Evolutionary conservation across 164 flowering plant genomes (phyloP), one percentile per base, ranked within the genome.

Genomic region (Platanus orientalis): DNA sequence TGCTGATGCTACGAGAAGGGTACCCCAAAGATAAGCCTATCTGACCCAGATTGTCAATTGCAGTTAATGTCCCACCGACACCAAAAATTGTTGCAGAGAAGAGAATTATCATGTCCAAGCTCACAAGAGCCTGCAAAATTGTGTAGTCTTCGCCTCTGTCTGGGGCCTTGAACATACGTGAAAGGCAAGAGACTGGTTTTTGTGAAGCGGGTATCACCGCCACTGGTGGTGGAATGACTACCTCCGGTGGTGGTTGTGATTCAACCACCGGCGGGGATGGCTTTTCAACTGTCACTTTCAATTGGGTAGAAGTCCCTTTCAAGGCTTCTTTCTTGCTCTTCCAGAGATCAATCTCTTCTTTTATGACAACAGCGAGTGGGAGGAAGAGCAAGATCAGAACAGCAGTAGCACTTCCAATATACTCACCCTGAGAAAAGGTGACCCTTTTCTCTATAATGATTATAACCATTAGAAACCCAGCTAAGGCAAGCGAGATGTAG

Each of bases 41-140:
- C 63, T 86, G 92, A 21, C 87, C 89, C 55, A 86, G 19, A 51
- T 84, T 86, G 75, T 87, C 92, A 5, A 87, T 80, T 0, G 80
- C 82, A 1, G 89, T 81, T 12, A 87, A 62, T 0, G 79, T 80
- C 28, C 86, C 79, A 0, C 92, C 92, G 13, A 79, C 65, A 0
- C 89, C 85, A 56, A 85, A 86, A 4, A 73, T 75, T 2, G 81
- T 73, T 0, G 87, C 72, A 0, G 83, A 0, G 67, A 87, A 80
- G 21, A 87, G 79, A 26, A 83, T 66, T 16, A 81, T 16, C 92
- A 87, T 83, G 73, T 87, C 89, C 0, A 78, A 5, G 69, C 84
- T 84, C 45, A 84, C 71, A 1, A 87, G 73, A 0, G 87, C 92
- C 61, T 87, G 92, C 7, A 80, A 62, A 5, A 87, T 87, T 0